Percentiles rank a stretch among this genome's conserved stretches.
phyloP scores from a whole-genome alignment of 139 green algal species.

The Tetradesmus obliquus region DNA sequence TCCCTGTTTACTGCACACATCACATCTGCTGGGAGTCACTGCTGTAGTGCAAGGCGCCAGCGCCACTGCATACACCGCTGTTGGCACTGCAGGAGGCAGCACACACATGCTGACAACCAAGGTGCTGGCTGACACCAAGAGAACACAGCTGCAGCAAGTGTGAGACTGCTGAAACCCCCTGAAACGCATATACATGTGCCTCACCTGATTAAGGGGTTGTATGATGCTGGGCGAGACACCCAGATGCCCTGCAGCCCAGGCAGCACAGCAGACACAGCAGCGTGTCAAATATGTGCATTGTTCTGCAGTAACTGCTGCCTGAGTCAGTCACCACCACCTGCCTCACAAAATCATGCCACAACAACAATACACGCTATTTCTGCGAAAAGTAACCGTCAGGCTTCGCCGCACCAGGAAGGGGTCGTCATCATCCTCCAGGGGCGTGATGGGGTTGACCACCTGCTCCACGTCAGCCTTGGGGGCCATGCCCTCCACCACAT shows the following conservation, averaged over 20 bases:
- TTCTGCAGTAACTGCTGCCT: no score
- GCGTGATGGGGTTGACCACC: constrained; percentile 6
- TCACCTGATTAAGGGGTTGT: constrained; percentile 32
- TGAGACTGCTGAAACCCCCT: no score
- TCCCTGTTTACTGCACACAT: no score
- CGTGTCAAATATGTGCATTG: no score
- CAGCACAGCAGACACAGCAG: no score
- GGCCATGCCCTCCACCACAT: not conserved
- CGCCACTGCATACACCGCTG: no score
- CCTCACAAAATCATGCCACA: no score
- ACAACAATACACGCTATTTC: not conserved
- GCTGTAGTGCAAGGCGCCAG: no score
- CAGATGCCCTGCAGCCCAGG: constrained; percentile 34
- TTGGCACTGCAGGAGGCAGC: no score
- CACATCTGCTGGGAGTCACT: no score
- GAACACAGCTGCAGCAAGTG: not conserved
- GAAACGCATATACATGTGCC: not conserved
- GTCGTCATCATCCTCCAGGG: constrained; percentile 42
- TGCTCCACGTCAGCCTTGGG: constrained; percentile 14
- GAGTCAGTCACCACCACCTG: not conserved
- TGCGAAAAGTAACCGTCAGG: not conserved
- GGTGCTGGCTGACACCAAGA: no score
- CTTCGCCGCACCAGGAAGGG: constrained; percentile 35
- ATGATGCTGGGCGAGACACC: constrained; percentile 36
- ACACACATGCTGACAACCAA: no score